Evolutionary conservation across 2,329 filamentous ascomycete genomes (phyloP).

Genomic region (Zymoseptoria tritici): DNA sequence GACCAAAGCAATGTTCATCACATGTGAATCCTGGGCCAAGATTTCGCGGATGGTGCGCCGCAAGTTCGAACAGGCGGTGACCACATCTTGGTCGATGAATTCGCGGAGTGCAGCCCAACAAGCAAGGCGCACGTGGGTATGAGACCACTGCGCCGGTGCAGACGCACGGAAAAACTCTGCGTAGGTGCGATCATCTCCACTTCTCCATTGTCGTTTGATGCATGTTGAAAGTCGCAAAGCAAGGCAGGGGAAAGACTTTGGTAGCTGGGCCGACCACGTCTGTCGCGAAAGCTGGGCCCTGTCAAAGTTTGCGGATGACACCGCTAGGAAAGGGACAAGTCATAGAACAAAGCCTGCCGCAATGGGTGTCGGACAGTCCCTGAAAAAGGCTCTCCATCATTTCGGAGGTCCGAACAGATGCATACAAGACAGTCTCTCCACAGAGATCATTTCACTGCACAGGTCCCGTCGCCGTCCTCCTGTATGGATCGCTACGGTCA

Average conservation of each 20-base stretch:
- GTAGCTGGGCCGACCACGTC: neutral
- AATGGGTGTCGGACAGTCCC: neutral
- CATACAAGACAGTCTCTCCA: neutral
- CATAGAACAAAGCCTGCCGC: neutral
- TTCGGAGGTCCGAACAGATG: neutral
- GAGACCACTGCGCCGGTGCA: neutral
- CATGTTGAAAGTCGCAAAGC: neutral
- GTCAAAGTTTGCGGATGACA: neutral
- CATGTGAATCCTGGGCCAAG: neutral
- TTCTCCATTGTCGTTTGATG: neutral
- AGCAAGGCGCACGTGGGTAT: neutral
- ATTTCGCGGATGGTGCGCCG: neutral
- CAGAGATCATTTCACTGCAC: slow-evolving; percentile 13
- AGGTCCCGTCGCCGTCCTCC: slow-evolving; percentile 21
- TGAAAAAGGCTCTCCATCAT: neutral
- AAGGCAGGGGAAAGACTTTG: neutral
- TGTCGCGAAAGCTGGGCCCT: neutral
- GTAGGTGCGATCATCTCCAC: neutral
- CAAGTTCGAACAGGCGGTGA: neutral
- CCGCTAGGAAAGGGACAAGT: neutral
- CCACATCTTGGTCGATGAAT: neutral
- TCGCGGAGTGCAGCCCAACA: neutral
- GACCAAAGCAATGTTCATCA: neutral
- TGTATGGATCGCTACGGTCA: slow-evolving; percentile 21
- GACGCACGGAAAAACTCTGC: neutral